Evolutionary conservation across 768 basidiomycete genomes (phyloP).

Genomic region (Lepiota subincarnata): DNA sequence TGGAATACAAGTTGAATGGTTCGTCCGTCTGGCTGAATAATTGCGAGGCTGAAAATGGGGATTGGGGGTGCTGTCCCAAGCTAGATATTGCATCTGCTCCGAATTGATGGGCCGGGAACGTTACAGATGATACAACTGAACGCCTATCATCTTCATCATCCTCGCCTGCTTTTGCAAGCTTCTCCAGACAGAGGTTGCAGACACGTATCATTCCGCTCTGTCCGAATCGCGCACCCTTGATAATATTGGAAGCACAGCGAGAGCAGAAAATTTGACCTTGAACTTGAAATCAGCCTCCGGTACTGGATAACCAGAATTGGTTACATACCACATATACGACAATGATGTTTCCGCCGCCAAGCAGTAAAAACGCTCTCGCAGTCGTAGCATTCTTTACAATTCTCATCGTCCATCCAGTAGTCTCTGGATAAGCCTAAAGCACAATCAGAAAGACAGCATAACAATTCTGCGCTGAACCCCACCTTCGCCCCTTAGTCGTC

Average conservation of each 20-base stretch:
- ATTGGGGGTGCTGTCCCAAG: constrained; percentile 54
- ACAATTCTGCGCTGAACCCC: constrained; percentile 9
- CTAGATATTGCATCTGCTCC: constrained; percentile 39
- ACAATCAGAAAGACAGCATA: constrained; percentile 5
- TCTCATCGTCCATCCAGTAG: constrained; percentile 99
- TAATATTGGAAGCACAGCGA: constrained; percentile 93
- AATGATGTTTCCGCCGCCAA: constrained; percentile 96
- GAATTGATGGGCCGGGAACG: constrained; percentile 77
- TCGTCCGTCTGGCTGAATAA: constrained; percentile 77
- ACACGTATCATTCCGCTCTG: constrained; percentile 94
- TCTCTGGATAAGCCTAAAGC: constrained; percentile 76
- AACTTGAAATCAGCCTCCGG: background rate
- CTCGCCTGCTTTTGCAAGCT: constrained; percentile 81
- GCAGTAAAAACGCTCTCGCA: constrained; percentile 93
- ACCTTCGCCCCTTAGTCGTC: constrained; percentile 90
- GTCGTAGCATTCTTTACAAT: constrained; percentile 93
- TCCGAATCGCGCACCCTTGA: constrained; percentile 90
- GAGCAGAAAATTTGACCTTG: constrained; percentile 96
- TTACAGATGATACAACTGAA: constrained; percentile 70
- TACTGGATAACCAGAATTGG: background rate
- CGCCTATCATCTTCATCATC: constrained; percentile 89
- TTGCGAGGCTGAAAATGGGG: constrained; percentile 85
- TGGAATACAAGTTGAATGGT: constrained; percentile 77
- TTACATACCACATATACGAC: constrained; percentile 87
- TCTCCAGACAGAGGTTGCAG: constrained; percentile 93